Evolutionary conservation across 2,329 filamentous ascomycete genomes (phyloP), one percentile per base, ranked within the genome.

Genomic region (Fusarium napiforme): DNA sequence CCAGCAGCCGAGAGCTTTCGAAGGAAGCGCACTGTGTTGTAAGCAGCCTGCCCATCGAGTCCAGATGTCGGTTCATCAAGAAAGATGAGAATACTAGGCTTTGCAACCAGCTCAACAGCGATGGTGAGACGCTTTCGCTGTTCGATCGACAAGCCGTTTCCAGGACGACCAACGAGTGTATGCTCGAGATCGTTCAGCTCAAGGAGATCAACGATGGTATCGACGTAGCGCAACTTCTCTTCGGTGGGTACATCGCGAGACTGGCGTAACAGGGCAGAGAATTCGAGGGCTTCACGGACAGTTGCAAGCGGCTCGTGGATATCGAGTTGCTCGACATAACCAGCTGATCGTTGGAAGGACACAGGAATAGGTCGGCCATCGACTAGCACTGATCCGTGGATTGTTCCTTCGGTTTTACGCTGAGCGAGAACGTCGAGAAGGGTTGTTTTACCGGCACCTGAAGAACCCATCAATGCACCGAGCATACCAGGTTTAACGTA

Each of bases 391-490:
- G 93, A 90, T 50, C 93, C 93, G 26, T 84, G 85, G 37, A 96
- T 93, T 4, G 92, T 90, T 75, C 93, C 93, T 82, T 93, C 93
- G 1, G 92, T 94, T 62, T 93, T 92, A 71, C 93, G 89, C 69
- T 93, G 93, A 5, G 94, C 94, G 28, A 97, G 87, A 4, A 94
- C 93, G 79, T 96, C 94, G 9, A 97, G 85, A 4, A 97, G 87
- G 0, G 94, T 96, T 0, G 94, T 97, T 82, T 97, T 97, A 43
- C 94, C 94, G 15, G 94, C 94, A 71, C 93, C 93, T 19, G 91
- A 93, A 3, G 93, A 90, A 76, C 93, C 92, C 93, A 95, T 93
- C 26, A 96, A 84, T 7, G 93, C 93, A 7, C 91, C 93, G 28
- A 95, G 83, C 72, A 91, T 94, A 43, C 93, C 93, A 1, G 93